These are phyloP conservation scores for Boechera stricta DNA, from an alignment of 345 rosid species.

Conservation along the genomic window DNA sequence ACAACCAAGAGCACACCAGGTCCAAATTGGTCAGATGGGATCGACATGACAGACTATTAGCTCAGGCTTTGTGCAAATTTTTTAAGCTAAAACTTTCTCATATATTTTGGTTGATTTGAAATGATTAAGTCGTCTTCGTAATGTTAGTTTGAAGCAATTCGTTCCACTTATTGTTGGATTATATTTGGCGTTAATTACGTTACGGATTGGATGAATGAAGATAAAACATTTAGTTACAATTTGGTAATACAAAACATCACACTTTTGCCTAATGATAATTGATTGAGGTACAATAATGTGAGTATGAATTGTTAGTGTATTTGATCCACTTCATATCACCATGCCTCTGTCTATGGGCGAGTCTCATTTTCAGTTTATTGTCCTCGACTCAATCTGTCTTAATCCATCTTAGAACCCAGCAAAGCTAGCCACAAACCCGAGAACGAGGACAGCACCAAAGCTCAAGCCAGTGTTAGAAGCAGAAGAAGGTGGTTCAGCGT, in stretches of 20 bases:
- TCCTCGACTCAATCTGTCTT: conserved; percentile 24
- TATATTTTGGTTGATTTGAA: conserved; percentile 7
- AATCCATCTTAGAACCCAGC: conserved; percentile 41
- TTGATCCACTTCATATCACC: conserved; percentile 13
- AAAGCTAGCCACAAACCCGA: conserved; percentile 45
- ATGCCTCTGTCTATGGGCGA: conserved; percentile 2
- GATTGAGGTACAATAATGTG: conserved; percentile 21
- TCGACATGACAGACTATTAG: too few relatives aligned
- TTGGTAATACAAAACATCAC: conserved; percentile 25
- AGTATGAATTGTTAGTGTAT: conserved; percentile 6
- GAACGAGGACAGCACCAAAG: conserved; percentile 40
- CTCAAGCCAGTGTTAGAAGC: conserved; percentile 42
- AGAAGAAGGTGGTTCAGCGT: conserved; percentile 40
- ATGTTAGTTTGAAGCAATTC: conserved; percentile 25
- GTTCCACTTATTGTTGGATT: conserved; percentile 7
- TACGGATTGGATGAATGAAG: conserved; percentile 15
- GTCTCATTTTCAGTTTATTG: conserved; percentile 12
- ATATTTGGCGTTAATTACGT: neutral
- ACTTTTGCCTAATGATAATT: conserved; percentile 9
- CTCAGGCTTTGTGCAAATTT: conserved; percentile 29
- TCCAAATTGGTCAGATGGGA: too few relatives aligned
- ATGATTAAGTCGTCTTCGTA: conserved; percentile 7
- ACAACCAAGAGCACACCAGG: too few relatives aligned
- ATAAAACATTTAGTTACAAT: conserved; percentile 12
- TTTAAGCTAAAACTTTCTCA: conserved; percentile 1